phyloP scores from a whole-genome alignment of 176 grass and related monocot genomes.

The Aegilops speltoides region DNA sequence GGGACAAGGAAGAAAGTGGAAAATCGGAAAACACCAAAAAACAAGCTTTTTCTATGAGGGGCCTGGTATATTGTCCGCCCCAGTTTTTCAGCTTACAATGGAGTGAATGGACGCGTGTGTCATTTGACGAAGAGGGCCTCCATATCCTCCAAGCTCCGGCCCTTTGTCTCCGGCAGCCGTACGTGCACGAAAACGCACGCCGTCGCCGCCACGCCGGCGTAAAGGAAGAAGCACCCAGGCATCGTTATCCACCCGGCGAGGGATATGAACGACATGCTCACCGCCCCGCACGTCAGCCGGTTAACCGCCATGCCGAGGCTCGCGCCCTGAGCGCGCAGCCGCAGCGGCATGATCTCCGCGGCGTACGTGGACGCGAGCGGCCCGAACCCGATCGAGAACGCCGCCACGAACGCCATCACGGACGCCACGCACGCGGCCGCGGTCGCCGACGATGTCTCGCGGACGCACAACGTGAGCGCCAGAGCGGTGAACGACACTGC shows the following conservation, averaged over 20 bases:
- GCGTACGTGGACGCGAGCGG: neutral
- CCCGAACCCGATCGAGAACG: conserved; percentile 3
- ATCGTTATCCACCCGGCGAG: neutral
- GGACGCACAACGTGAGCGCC: neutral
- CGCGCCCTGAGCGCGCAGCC: neutral
- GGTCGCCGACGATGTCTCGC: neutral
- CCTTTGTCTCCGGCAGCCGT: neutral
- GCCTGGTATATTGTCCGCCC: no score
- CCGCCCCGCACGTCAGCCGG: conserved; percentile 7
- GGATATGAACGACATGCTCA: conserved; percentile 13
- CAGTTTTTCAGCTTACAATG: neutral
- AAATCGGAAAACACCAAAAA: no score
- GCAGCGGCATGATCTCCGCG: neutral
- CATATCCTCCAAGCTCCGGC: conserved; percentile 7
- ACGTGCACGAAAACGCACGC: neutral
- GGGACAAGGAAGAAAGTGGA: no score
- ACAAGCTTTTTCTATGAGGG: no score
- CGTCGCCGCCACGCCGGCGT: neutral
- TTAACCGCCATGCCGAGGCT: neutral
- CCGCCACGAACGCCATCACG: neutral
- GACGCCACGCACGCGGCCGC: neutral
- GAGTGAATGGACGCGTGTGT: neutral
- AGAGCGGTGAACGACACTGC: neutral
- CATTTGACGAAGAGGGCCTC: neutral
- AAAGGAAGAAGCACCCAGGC: conserved; percentile 17